Evolutionary conservation across 148 eudicot genomes (phyloP).

Genomic region (Drosera capensis): DNA sequence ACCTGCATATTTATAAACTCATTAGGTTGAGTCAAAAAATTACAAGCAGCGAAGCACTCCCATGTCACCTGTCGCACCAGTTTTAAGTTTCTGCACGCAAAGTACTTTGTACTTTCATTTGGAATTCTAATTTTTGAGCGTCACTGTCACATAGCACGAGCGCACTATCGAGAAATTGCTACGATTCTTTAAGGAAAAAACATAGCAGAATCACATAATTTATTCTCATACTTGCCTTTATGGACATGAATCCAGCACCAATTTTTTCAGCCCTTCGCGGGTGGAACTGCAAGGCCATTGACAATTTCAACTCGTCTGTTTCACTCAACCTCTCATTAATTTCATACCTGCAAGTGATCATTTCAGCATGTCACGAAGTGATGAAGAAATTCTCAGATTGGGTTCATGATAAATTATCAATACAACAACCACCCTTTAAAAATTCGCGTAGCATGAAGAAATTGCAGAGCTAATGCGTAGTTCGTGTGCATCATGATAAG

Average conservation of each 20-base stretch:
- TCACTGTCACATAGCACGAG: not conserved
- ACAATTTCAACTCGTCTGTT: conserved; percentile 26
- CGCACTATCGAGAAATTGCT: not conserved
- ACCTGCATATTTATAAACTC: conserved; percentile 23
- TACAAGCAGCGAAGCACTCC: not conserved
- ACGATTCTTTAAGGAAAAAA: not conserved
- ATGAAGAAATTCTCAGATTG: not conserved
- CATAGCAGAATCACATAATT: not conserved
- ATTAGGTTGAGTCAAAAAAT: not conserved
- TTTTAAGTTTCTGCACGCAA: too few species aligned
- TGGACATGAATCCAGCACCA: conserved; percentile 47
- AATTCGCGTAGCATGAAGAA: too few species aligned
- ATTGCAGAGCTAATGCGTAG: too few species aligned
- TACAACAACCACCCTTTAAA: too few species aligned
- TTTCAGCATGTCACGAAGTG: conserved; percentile 6
- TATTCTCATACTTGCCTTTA: conserved; percentile 35
- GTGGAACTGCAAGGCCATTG: conserved; percentile 57
- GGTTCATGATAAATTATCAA: not conserved
- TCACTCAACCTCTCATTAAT: conserved; percentile 38
- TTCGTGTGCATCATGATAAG: too few species aligned
- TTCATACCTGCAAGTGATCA: conserved; percentile 31
- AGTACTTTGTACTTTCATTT: too few species aligned
- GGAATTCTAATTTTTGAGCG: too few species aligned
- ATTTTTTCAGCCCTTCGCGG: conserved; percentile 61
- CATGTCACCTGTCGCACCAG: too few species aligned